These are phyloP conservation scores for Exophiala viscosa DNA, from an alignment of 2,329 filamentous ascomycete genomes.

Conservation along the genomic window DNA sequence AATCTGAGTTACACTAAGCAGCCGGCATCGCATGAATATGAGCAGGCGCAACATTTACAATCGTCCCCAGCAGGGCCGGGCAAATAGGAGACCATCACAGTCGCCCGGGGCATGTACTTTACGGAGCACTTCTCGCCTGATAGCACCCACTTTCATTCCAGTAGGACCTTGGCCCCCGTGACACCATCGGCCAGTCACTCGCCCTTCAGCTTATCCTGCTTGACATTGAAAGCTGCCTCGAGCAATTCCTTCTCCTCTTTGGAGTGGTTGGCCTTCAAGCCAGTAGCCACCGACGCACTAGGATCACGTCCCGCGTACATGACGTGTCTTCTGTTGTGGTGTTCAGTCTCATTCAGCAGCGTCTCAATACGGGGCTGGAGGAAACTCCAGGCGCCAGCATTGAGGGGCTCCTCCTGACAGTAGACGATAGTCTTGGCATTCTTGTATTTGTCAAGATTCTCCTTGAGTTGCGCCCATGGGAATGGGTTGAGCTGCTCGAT, in stretches of 20 bases:
- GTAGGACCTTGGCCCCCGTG: slow-evolving; percentile 5
- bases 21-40: too few species aligned
- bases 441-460: slow-evolving; percentile 94
- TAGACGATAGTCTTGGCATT: slow-evolving; percentile 98
- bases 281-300: slow-evolving; percentile 89
- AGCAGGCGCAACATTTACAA: too few species aligned
- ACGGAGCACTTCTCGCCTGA: too few species aligned
- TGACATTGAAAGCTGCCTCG: slow-evolving; percentile 59
- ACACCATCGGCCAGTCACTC: slow-evolving; percentile 24
- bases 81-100: too few species aligned
- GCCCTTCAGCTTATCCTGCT: slow-evolving; percentile 64
- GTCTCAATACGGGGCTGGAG: slow-evolving; percentile 98
- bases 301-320: slow-evolving; percentile 95
- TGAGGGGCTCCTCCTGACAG: slow-evolving; percentile 96
- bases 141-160: too few species aligned
- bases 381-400: slow-evolving; percentile 95
- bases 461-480: slow-evolving; percentile 94
- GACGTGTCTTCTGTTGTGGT: slow-evolving; percentile 91
- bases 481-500: slow-evolving; percentile 98
- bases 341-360: slow-evolving; percentile 82
- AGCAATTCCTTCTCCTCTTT: slow-evolving; percentile 90
- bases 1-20: too few species aligned
- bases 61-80: too few species aligned
- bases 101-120: too few species aligned
- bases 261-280: slow-evolving; percentile 79